A percentile compares a stretch with the other conserved stretches of the same genome.
Evolutionary conservation across 140 eudicot genomes (phyloP).

Genomic region (Anethum foeniculum): DNA sequence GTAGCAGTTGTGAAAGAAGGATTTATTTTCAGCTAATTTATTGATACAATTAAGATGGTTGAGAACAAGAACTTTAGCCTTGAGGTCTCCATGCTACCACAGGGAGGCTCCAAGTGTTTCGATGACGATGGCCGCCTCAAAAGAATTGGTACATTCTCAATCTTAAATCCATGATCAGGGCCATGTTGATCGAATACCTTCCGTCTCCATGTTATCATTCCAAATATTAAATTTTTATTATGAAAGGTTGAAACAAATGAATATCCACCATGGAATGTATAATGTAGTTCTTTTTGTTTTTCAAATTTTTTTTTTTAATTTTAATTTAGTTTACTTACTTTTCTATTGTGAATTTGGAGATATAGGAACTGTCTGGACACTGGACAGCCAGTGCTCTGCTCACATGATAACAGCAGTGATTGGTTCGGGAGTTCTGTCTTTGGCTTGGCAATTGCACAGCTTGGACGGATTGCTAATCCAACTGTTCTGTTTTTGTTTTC

Average conservation of each 20-base stretch:
- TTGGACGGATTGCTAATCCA: constrained; percentile 77
- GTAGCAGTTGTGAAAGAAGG: too few relatives aligned
- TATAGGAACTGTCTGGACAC: constrained; percentile 76
- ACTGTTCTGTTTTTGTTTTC: constrained; percentile 67
- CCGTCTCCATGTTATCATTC: too few relatives aligned
- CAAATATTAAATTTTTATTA: too few relatives aligned
- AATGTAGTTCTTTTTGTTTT: too few relatives aligned
- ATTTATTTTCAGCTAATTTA: not conserved
- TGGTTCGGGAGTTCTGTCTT: too few relatives aligned
- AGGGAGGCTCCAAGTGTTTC: constrained; percentile 43
- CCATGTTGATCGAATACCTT: not conserved
- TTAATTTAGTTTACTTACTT: not conserved
- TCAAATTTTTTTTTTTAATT: too few relatives aligned
- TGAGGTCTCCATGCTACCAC: constrained; percentile 31
- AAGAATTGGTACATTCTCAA: constrained; percentile 35
- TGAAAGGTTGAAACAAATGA: too few relatives aligned
- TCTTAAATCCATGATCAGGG: not conserved
- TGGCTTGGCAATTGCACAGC: too few relatives aligned
- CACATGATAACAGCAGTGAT: constrained; percentile 37
- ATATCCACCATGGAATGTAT: too few relatives aligned
- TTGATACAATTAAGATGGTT: constrained; percentile 25
- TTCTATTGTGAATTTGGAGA: not conserved
- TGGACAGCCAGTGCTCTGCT: constrained; percentile 90
- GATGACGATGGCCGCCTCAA: constrained; percentile 68
- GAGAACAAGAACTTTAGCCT: constrained; percentile 13